These are phyloP conservation scores for Backusella tuberculispora DNA, from an alignment of 192 early-diverging fungal species.

Conservation along the genomic window DNA sequence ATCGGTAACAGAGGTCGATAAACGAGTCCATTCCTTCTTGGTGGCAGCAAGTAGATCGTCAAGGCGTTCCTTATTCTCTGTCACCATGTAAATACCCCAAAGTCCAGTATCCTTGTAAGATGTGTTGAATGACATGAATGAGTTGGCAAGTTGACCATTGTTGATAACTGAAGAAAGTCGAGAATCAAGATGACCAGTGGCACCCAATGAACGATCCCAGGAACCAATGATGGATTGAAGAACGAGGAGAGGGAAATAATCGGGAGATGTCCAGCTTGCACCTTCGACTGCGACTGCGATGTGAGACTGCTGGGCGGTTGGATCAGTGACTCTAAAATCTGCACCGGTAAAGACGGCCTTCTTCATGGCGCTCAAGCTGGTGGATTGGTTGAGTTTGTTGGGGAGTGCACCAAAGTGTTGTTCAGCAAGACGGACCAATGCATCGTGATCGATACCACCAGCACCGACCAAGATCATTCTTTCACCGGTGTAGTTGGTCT, in stretches of 20 bases:
- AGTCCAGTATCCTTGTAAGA: constrained; percentile 98
- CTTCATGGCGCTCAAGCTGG: constrained; percentile 41
- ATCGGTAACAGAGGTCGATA: constrained; percentile 82
- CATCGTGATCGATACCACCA: constrained; percentile 93
- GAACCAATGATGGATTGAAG: constrained; percentile 95
- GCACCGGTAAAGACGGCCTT: constrained; percentile 89
- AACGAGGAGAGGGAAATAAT: constrained; percentile 96
- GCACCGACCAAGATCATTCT: constrained; percentile 96
- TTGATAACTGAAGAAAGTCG: constrained; percentile 82
- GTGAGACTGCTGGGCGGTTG: constrained; percentile 89
- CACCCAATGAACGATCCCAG: constrained; percentile 95
- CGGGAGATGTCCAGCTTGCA: constrained; percentile 91
- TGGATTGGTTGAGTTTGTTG: constrained; percentile 12
- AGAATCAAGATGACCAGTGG: constrained; percentile 84
- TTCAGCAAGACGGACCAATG: constrained; percentile 89
- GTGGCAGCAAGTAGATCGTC: constrained; percentile 90
- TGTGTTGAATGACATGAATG: constrained; percentile 99
- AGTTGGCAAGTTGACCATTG: constrained; percentile 90
- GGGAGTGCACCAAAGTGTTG: constrained; percentile 89
- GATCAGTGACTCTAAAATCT: constrained; percentile 75
- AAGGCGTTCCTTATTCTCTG: constrained; percentile 79
- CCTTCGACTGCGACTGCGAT: constrained; percentile 98
- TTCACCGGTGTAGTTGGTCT: constrained; percentile 94
- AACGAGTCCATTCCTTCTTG: constrained; percentile 91
- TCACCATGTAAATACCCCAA: constrained; percentile 93